These are phyloP conservation scores for Agrostemma githago DNA, from an alignment of 148 eudicot genomes.

Conservation along the genomic window DNA sequence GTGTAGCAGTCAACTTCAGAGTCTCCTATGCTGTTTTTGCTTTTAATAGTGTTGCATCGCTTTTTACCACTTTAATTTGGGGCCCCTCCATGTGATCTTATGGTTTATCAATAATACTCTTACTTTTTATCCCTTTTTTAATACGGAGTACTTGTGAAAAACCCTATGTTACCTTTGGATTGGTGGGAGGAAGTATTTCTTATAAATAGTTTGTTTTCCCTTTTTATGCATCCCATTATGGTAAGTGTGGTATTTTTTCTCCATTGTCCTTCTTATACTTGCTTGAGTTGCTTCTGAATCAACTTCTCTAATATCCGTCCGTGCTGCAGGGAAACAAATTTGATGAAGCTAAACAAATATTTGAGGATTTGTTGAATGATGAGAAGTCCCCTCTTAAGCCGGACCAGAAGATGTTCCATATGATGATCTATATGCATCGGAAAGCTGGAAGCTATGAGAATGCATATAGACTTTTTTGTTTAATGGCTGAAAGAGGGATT, in stretches of 20 bases:
- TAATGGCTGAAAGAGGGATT: constrained; percentile 83
- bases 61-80: no score
- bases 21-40: neutral
- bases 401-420: constrained; percentile 96
- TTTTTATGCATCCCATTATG: neutral
- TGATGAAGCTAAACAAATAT: constrained; percentile 74
- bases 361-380: constrained; percentile 58
- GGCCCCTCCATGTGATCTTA: no score
- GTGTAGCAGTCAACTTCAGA: neutral
- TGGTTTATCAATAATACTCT: no score
- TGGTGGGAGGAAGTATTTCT: no score
- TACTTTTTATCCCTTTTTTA: no score
- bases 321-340: constrained; percentile 70
- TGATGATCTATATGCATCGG: constrained; percentile 92
- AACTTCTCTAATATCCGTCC: constrained; percentile 16
- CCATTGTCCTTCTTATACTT: neutral
- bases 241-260: neutral
- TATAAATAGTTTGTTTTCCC: neutral
- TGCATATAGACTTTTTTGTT: constrained; percentile 58
- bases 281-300: constrained; percentile 6
- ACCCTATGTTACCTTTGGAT: no score
- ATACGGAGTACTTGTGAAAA: no score
- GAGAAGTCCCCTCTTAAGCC: constrained; percentile 69
- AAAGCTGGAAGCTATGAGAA: constrained; percentile 78
- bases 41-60: neutral